Percentiles rank a stretch among this genome's conserved stretches.
phyloP scores from a whole-genome alignment of 345 rosid species.

The Lagerstroemia speciosa region DNA sequence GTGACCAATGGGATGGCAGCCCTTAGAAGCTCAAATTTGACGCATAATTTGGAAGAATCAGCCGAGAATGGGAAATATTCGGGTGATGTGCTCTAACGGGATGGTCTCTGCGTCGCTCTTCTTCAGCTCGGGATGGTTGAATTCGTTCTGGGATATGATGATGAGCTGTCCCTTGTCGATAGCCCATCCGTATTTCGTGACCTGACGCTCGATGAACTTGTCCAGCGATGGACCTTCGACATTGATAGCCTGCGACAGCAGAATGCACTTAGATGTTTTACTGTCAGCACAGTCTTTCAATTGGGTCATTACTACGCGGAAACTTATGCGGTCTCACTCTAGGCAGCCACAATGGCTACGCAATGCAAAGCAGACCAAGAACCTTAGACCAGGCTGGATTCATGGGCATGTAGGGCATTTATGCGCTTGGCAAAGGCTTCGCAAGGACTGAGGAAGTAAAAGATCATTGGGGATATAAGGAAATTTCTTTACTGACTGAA shows the following conservation, averaged over 20 bases:
- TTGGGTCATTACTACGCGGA: neutral
- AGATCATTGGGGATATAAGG: neutral
- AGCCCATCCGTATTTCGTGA: conserved; percentile 57
- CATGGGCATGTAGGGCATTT: no score
- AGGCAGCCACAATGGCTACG: neutral
- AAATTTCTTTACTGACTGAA: neutral
- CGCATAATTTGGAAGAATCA: conserved; percentile 16
- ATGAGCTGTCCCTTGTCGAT: conserved; percentile 64
- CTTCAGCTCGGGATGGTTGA: conserved; percentile 83
- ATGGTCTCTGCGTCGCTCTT: conserved; percentile 51
- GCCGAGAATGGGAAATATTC: conserved; percentile 84
- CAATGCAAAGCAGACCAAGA: neutral
- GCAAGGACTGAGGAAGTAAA: neutral
- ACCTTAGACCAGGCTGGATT: no score
- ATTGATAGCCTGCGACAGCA: conserved; percentile 53
- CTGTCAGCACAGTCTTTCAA: neutral
- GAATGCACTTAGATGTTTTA: neutral
- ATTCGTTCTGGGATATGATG: conserved; percentile 52
- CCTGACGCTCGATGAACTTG: conserved; percentile 75
- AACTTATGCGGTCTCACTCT: neutral
- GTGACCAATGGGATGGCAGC: neutral
- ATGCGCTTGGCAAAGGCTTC: no score
- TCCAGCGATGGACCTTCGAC: conserved; percentile 75
- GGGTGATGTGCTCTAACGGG: conserved; percentile 74
- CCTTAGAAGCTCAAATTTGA: neutral